These are phyloP conservation scores for Scedosporium apiospermum DNA, from an alignment of 2,329 filamentous ascomycete species.

Conservation along the genomic window DNA sequence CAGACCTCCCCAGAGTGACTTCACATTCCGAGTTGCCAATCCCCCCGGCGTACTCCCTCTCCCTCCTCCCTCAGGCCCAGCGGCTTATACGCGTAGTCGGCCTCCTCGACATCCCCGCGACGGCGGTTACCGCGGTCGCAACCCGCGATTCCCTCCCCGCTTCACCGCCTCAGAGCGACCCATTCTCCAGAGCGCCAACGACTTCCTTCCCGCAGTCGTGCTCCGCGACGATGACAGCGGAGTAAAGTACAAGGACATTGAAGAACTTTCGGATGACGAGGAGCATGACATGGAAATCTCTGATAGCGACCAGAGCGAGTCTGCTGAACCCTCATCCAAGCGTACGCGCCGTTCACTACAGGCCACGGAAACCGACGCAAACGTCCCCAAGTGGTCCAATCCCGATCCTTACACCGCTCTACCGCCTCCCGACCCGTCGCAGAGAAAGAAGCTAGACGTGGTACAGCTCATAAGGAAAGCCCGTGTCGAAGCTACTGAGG, in stretches of 20 bases:
- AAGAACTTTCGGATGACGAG: slow-evolving; percentile 53
- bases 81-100: slow-evolving; percentile 11
- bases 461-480: slow-evolving; percentile 89
- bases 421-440: slow-evolving; percentile 65
- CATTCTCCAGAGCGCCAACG: slow-evolving; percentile 34
- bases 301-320: slow-evolving; percentile 30
- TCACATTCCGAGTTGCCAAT: slow-evolving; percentile 45
- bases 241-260: slow-evolving; percentile 43
- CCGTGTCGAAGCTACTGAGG: slow-evolving; percentile 49
- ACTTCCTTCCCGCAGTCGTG: slow-evolving; percentile 32
- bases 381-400: slow-evolving; percentile 80
- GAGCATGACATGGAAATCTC: slow-evolving; percentile 58
- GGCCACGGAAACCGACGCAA: slow-evolving; percentile 27
- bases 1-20: slow-evolving; percentile 35
- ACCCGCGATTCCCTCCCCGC: slow-evolving; percentile 18
- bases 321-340: slow-evolving; percentile 31
- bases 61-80: slow-evolving; percentile 6
- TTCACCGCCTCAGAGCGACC: slow-evolving; percentile 38
- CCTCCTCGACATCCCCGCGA: slow-evolving; percentile 8
- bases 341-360: slow-evolving; percentile 25
- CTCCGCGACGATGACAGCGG: slow-evolving; percentile 34
- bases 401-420: slow-evolving; percentile 87
- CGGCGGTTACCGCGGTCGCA: slow-evolving; percentile 7
- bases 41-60: slow-evolving; percentile 36
- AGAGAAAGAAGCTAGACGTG: slow-evolving; percentile 72